Evolutionary conservation across 495 filamentous ascomycete species (phyloP).

Genomic region (Tuber microsphaerosporum): DNA sequence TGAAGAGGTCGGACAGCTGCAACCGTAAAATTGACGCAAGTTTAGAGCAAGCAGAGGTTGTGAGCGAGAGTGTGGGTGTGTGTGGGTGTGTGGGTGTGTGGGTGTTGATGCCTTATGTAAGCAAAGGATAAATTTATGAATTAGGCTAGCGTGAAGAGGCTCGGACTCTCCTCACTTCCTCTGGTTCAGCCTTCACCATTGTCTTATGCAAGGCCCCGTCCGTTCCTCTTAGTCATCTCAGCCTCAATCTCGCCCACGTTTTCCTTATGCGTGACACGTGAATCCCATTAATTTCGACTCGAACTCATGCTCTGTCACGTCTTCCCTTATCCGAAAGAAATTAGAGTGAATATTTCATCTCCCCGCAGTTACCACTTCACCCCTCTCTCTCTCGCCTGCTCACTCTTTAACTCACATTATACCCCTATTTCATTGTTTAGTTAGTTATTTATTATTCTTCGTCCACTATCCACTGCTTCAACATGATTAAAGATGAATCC

Average conservation of each 20-base stretch:
- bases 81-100: no score
- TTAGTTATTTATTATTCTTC: neutral
- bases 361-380: neutral
- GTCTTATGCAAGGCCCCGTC: neutral
- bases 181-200: neutral
- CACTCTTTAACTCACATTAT: neutral
- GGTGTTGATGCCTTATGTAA: neutral
- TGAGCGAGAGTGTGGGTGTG: neutral
- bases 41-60: neutral
- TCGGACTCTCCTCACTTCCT: neutral
- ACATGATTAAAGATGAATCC: neutral
- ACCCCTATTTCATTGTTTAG: neutral
- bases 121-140: no score
- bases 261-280: neutral
- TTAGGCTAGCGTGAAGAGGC: no score
- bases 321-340: neutral
- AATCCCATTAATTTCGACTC: neutral
- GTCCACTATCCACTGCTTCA: neutral
- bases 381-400: neutral
- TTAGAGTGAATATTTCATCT: neutral
- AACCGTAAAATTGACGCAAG: conserved; percentile 2
- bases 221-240: neutral
- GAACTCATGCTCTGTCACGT: neutral
- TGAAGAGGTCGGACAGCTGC: conserved; percentile 1
- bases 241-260: neutral